Evolutionary conservation across 2,329 filamentous ascomycete genomes (phyloP).

Genomic region (Xylariales sp.): DNA sequence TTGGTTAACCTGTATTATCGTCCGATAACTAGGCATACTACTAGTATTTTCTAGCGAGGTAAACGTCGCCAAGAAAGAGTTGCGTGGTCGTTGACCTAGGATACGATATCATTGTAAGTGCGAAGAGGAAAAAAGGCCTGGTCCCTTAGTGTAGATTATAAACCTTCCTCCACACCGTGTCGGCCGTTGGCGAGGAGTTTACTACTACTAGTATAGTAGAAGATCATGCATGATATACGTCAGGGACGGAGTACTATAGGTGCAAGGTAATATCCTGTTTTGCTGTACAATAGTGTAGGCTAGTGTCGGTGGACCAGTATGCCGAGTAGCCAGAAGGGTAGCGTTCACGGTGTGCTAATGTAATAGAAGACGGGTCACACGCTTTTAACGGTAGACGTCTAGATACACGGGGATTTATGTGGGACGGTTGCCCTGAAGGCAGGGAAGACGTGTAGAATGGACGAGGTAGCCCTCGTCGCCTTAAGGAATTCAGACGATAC

Average conservation of each 20-base stretch:
- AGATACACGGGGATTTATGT: not conserved
- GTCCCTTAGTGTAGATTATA: not conserved
- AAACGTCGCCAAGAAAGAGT: slow-evolving; percentile 9
- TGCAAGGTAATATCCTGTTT: not conserved
- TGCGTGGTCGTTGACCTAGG: not conserved
- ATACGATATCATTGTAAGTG: too few species aligned
- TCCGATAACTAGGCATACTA: slow-evolving; percentile 1
- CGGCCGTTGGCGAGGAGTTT: not conserved
- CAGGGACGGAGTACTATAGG: slow-evolving; percentile 15
- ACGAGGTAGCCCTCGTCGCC: not conserved
- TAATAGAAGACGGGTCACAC: not conserved
- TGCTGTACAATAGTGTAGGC: not conserved
- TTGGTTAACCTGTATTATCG: not conserved
- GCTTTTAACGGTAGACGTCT: not conserved
- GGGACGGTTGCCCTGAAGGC: not conserved
- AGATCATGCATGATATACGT: not conserved
- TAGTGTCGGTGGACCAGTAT: not conserved
- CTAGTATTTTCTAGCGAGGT: slow-evolving; percentile 10
- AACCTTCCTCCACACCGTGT: slow-evolving; percentile 6
- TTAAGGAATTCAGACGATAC: not conserved
- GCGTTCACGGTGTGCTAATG: slow-evolving; percentile 6
- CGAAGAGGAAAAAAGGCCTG: not conserved
- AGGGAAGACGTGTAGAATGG: too few species aligned
- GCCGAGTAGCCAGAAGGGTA: slow-evolving; percentile 1
- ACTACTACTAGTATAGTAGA: not conserved